Base-by-base conservation (phyloP, 495 filamentous ascomycete genomes). In the Neurospora sp. region DNA sequence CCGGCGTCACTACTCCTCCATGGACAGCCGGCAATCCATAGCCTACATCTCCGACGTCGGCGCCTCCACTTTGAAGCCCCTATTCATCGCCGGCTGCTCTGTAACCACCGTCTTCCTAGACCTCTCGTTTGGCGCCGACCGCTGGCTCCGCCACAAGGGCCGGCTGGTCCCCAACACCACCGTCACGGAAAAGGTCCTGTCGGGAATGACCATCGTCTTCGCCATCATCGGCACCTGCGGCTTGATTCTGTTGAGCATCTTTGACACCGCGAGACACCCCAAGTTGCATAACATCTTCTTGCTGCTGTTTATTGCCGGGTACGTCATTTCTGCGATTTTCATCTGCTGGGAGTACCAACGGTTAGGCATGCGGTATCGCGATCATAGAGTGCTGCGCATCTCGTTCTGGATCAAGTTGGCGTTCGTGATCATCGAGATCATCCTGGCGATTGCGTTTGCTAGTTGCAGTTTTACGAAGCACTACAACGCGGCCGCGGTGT, bases 1-100 rank as follows among this genome's bases (percentile, higher is more conserved):
- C 37, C 77, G 82, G 18, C 88, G 87, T 0, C 80, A 86, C 77
- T 97, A 96, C 77, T 3, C 81, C 11, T 92, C 89, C 46, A 93
- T 94, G 92, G 80, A 83, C n/a, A 23, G 73, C 0, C 78, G 77
- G 69, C 92, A 95, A 77, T 84, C 79, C 3, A 93, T 97, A 72
- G 92, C 95, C 80, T 97, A 92, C 79, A 93, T 94, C 76, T 92
- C 90, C n/a, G 94, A 98, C 81, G 85, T 97, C 38, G 96, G 94
- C 74, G 85, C 83, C 8, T 75, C 77, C 31, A 69, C 84, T 0
- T 84, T 97, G 4, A 93, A 97, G 75, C 96, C 96, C 0, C 85
- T 98, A 2, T 99, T 99, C 85, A 89, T 99, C 73, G 85, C 90
- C 12, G 94, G 94, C 72, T 91, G 90, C 82, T 83, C 86, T 12